These are phyloP conservation scores for Pseudogymnoascus pannorum DNA, from an alignment of 2,329 filamentous ascomycete species.

Conservation along the genomic window DNA sequence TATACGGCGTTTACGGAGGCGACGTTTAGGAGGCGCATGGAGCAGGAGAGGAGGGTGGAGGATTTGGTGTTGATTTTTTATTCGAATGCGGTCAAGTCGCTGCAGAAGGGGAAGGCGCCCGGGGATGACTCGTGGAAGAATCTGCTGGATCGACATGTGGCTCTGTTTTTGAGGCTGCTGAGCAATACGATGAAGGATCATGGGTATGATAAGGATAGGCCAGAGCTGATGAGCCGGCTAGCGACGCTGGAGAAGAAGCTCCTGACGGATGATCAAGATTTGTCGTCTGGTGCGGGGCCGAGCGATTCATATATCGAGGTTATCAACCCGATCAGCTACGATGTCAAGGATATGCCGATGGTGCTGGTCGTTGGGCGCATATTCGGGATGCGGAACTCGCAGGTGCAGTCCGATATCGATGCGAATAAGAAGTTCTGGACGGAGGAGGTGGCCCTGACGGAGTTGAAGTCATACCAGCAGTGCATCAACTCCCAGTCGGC, in stretches of 20 bases:
- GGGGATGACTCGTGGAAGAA: conserved; percentile 87
- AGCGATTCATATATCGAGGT: conserved; percentile 69
- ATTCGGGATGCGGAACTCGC: conserved; percentile 70
- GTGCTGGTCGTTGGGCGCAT: conserved; percentile 81
- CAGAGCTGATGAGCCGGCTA: conserved; percentile 74
- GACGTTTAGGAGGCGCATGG: conserved; percentile 81
- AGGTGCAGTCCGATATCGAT: conserved; percentile 84
- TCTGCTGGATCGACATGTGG: conserved; percentile 88
- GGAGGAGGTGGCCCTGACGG: conserved; percentile 80
- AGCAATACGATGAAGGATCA: conserved; percentile 72
- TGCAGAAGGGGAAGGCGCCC: conserved; percentile 66
- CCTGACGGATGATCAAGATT: conserved; percentile 83
- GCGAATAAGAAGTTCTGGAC: conserved; percentile 77
- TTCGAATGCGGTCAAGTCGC: conserved; percentile 84
- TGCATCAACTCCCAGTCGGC: conserved; percentile 71
- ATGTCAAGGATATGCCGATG: conserved; percentile 94
- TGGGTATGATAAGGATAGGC: conserved; percentile 76
- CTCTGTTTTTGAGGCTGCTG: conserved; percentile 84
- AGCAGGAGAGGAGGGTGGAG: conserved; percentile 89
- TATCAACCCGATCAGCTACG: conserved; percentile 74
- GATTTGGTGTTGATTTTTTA: conserved; percentile 94
- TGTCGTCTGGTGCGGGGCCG: conserved; percentile 55
- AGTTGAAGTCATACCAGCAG: conserved; percentile 89
- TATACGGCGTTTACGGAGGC: conserved; percentile 88
- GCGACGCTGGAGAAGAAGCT: conserved; percentile 86